Percentiles rank a stretch among this genome's conserved stretches.
Conservation (phyloP, 257 asterid species). For the Gentiana straminea region DNA sequence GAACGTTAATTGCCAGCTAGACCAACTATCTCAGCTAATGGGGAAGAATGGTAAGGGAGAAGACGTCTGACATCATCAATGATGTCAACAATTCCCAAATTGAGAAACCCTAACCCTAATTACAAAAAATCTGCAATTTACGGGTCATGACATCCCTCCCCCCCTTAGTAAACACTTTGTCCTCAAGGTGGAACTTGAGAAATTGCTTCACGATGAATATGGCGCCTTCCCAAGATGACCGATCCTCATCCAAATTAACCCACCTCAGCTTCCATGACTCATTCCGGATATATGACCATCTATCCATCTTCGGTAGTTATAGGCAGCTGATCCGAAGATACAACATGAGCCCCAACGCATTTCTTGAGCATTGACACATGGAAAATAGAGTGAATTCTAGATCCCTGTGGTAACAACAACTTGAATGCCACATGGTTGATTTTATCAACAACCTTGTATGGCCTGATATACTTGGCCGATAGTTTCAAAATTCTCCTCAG, state of each 20-base stretch:
- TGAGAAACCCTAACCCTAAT: too few species aligned
- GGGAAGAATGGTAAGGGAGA: too few species aligned
- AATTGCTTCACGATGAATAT: neutral
- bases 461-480: neutral
- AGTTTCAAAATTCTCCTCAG: neutral
- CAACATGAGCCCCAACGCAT: neutral
- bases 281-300: neutral
- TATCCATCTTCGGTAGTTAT: neutral
- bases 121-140: too few species aligned
- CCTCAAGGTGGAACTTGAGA: neutral
- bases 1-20: too few species aligned
- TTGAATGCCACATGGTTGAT: neutral
- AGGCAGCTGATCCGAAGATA: neutral
- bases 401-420: neutral
- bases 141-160: neutral
- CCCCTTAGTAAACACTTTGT: neutral
- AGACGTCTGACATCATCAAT: too few species aligned
- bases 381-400: slow-evolving; percentile 8
- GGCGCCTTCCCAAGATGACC: neutral
- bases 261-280: neutral
- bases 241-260: neutral
- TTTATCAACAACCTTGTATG: neutral
- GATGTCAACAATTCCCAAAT: too few species aligned
- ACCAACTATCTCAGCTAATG: too few species aligned
- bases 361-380: neutral